These are phyloP conservation scores for Xylaria sp. DNA, from an alignment of 2,329 filamentous ascomycete genomes.

Conservation along the genomic window DNA sequence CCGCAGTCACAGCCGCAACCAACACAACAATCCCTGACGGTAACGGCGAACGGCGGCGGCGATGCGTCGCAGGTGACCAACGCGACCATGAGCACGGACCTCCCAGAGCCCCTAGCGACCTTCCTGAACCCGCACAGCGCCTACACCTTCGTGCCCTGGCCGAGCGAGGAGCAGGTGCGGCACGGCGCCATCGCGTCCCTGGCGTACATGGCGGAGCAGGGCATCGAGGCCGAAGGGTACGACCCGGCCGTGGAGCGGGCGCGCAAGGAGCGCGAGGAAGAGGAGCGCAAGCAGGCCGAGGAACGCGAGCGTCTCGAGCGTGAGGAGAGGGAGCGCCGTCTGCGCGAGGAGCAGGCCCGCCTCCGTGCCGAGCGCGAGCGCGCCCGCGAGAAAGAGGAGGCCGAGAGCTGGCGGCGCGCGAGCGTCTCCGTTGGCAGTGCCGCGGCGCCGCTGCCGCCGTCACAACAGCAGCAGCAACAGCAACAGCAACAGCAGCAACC, in stretches of 20 bases:
- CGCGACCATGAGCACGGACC: constrained; percentile 42
- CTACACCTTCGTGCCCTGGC: constrained; percentile 80
- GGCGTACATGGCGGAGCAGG: constrained; percentile 70
- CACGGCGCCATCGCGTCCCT: constrained; percentile 73
- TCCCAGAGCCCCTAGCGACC: constrained; percentile 62
- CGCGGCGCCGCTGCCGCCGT: neutral
- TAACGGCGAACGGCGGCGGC: constrained; percentile 8
- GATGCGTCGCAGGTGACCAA: constrained; percentile 48
- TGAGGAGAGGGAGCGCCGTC: constrained; percentile 59
- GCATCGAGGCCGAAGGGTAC: constrained; percentile 69
- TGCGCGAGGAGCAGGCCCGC: constrained; percentile 55
- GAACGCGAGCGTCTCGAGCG: constrained; percentile 60
- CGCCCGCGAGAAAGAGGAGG: constrained; percentile 55
- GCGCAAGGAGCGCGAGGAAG: constrained; percentile 60
- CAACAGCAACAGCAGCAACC: constrained; percentile 7
- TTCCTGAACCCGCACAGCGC: constrained; percentile 67
- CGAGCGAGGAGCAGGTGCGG: constrained; percentile 75
- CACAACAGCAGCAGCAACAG: constrained; percentile 4
- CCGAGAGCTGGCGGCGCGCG: constrained; percentile 44
- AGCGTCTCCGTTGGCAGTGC: constrained; percentile 33
- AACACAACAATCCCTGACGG: neutral
- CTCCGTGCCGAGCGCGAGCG: constrained; percentile 50
- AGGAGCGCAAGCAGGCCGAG: constrained; percentile 60
- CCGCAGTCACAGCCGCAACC: neutral
- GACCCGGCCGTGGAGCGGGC: constrained; percentile 68